These are phyloP conservation scores for Xylariomycetidae sp. DNA, from an alignment of 2,329 filamentous ascomycete species.

Conservation along the genomic window DNA sequence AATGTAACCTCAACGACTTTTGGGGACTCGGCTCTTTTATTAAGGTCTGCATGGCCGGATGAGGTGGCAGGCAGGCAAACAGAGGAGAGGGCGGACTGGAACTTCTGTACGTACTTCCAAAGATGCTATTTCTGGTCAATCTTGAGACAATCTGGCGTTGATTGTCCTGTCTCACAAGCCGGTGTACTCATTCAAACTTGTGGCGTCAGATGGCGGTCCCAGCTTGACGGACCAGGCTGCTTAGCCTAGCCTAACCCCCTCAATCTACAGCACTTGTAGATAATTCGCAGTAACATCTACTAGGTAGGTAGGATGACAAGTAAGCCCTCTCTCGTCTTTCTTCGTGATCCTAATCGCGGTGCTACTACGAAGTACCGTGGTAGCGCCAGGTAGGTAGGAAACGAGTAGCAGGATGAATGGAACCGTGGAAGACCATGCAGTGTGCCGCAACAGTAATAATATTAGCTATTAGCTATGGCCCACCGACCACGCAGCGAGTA, in stretches of 20 bases:
- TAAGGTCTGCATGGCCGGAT: no score
- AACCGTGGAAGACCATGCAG: no score
- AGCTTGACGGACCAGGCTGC: background rate
- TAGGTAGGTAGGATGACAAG: background rate
- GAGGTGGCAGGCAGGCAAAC: no score
- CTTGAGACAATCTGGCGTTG: constrained; percentile 8
- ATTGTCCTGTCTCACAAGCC: constrained; percentile 1
- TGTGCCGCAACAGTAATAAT: no score
- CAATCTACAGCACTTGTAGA: background rate
- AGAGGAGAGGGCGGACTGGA: no score
- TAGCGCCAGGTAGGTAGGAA: no score
- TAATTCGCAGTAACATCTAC: background rate
- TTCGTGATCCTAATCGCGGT: no score
- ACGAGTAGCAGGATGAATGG: no score
- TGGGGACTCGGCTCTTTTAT: background rate
- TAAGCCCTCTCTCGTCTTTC: background rate
- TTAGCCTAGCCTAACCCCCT: background rate
- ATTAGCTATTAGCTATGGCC: no score
- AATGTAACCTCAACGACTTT: constrained; percentile 24
- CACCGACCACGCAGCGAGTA: no score
- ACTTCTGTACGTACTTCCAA: background rate
- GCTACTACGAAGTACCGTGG: no score
- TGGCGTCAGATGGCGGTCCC: constrained; percentile 15
- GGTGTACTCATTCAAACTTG: constrained; percentile 11
- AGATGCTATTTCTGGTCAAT: constrained; percentile 4